A percentile compares a stretch with the other conserved stretches of the same genome.
These are phyloP conservation scores for Capsella rubella DNA, from an alignment of 441 rosid genomes.

Conservation along the genomic window DNA sequence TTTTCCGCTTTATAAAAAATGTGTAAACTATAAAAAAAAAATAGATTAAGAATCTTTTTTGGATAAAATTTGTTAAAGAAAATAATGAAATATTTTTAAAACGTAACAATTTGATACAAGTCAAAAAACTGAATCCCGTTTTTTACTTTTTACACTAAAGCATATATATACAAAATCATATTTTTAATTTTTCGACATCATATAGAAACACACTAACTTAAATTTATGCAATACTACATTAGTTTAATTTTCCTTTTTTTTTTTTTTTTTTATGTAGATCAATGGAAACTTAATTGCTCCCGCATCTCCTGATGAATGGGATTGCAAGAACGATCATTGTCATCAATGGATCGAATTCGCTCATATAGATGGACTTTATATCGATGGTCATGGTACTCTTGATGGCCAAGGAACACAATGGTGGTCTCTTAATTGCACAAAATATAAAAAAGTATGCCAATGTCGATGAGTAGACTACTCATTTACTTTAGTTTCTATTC, in stretches of 20 bases:
- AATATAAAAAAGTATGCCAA: slow-evolving; percentile 30
- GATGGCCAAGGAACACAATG: slow-evolving; percentile 50
- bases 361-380: slow-evolving; percentile 41
- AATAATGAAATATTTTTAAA: too few relatives aligned
- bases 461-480: background rate
- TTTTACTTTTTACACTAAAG: too few relatives aligned
- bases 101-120: too few relatives aligned
- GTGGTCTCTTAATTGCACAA: slow-evolving; percentile 45
- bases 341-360: slow-evolving; percentile 47
- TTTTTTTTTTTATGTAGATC: slow-evolving; percentile 21
- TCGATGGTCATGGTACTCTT: slow-evolving; percentile 48
- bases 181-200: too few relatives aligned
- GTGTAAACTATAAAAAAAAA: too few relatives aligned
- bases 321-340: slow-evolving; percentile 32
- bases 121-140: too few relatives aligned
- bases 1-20: too few relatives aligned
- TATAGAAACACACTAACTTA: too few relatives aligned
- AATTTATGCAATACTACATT: too few relatives aligned
- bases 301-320: slow-evolving; percentile 42
- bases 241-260: background rate
- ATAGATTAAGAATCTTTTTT: too few relatives aligned
- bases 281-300: slow-evolving; percentile 48
- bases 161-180: too few relatives aligned
- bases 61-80: too few relatives aligned
- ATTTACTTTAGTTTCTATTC: background rate